A percentile compares a stretch with the other conserved stretches of the same genome.
Evolutionary conservation across 345 rosid species (phyloP).

Genomic region (Isatis tinctoria): DNA sequence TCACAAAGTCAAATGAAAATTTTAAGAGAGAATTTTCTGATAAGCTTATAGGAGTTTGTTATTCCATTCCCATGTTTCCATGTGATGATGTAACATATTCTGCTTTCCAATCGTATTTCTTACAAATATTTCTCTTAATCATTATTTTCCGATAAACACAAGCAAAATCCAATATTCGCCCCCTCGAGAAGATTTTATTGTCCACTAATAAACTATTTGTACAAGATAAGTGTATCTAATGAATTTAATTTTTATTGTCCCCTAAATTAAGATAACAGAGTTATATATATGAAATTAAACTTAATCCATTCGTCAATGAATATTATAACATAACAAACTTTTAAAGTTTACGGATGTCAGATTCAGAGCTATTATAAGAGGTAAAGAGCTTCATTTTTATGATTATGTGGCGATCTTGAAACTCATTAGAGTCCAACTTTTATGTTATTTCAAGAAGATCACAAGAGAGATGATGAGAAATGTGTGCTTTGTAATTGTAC

Average conservation of each 20-base stretch:
- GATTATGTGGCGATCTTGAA: too few species aligned
- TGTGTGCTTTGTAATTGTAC: too few species aligned
- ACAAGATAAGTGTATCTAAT: neutral
- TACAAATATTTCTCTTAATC: neutral
- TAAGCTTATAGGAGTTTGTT: conserved; percentile 11
- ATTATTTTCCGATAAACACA: neutral
- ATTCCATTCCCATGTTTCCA: conserved; percentile 43
- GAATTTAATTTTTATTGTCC: neutral
- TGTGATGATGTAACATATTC: conserved; percentile 34
- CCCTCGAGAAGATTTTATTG: conserved; percentile 11
- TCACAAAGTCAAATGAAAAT: conserved; percentile 30
- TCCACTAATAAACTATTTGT: neutral
- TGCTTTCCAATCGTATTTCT: conserved; percentile 7
- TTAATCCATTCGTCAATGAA: too few species aligned
- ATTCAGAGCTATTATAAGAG: too few species aligned
- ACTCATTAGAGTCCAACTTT: too few species aligned
- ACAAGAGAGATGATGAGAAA: too few species aligned
- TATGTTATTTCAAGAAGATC: too few species aligned
- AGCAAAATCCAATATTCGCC: conserved; percentile 21
- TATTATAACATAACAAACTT: too few species aligned
- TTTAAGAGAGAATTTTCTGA: neutral
- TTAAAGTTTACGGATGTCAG: neutral
- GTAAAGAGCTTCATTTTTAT: too few species aligned
- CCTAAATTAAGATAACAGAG: neutral
- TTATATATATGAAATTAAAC: too few species aligned